Conservation (phyloP, 345 rosid genomes). For the Mallotus nudiflorus region DNA sequence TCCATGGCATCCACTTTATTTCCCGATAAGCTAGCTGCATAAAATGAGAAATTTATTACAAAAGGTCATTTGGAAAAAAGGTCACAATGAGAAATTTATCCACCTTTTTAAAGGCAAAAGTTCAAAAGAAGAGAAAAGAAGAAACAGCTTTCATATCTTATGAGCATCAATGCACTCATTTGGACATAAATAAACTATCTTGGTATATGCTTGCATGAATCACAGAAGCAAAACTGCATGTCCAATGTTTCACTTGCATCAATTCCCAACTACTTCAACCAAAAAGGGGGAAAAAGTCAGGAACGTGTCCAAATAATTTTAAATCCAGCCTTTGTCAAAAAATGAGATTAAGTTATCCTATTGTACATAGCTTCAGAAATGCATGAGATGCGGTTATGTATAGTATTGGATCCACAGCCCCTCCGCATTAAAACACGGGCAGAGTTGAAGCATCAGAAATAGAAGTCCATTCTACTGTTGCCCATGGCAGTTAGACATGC, state of each 20-base stretch:
- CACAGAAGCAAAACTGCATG: neutral
- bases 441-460: neutral
- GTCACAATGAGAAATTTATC: conserved; percentile 1
- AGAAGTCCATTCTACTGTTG: neutral
- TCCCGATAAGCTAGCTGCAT: conserved; percentile 77
- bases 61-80: no score
- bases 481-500: neutral
- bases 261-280: neutral
- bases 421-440: neutral
- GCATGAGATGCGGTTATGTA: neutral
- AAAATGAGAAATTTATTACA: conserved; percentile 4
- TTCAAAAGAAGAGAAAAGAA: neutral
- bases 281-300: neutral
- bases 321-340: neutral
- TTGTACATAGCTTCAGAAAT: neutral
- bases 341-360: neutral
- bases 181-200: neutral
- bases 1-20: conserved; percentile 60
- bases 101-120: neutral
- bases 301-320: neutral
- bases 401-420: neutral
- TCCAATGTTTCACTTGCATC: neutral
- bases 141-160: neutral
- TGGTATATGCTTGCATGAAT: neutral
- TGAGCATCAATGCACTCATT: neutral